Conservation (phyloP, 176 grass and related monocot species). For the Triticum turgidum region DNA sequence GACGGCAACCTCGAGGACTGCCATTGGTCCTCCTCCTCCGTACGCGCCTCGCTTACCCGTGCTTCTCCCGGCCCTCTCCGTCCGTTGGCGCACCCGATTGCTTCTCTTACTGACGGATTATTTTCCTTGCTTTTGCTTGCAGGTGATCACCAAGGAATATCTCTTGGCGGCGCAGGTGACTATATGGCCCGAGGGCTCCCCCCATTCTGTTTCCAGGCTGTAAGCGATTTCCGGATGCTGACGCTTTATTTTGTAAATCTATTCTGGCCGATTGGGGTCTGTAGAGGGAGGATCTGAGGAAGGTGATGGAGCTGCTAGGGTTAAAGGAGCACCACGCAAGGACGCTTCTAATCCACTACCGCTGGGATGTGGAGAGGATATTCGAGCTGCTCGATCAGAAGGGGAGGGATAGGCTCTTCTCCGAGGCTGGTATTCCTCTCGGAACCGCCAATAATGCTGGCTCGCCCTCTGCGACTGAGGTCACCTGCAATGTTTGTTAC, state of each 20-base stretch:
- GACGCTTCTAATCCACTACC: constrained; percentile 92
- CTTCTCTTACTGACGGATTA: constrained; percentile 29
- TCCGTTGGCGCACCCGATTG: background rate
- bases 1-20: constrained; percentile 70
- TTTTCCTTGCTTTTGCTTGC: constrained; percentile 19
- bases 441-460: constrained; percentile 28
- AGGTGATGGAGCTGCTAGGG: constrained; percentile 79
- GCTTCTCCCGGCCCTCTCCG: background rate
- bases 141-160: constrained; percentile 96
- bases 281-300: constrained; percentile 90
- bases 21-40: constrained; percentile 71
- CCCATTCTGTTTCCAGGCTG: constrained; percentile 20
- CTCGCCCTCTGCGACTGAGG: constrained; percentile 10
- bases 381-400: constrained; percentile 97
- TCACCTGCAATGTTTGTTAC: constrained; percentile 80
- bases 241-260: background rate
- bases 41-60: background rate
- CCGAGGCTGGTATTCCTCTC: constrained; percentile 67
- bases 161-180: constrained; percentile 86
- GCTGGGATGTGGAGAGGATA: constrained; percentile 93
- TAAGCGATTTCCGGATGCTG: constrained; percentile 14
- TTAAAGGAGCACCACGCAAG: constrained; percentile 84
- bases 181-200: background rate
- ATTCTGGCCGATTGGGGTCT: constrained; percentile 11
- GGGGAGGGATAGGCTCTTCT: constrained; percentile 77